Evolutionary conservation across 2,329 filamentous ascomycete species (phyloP).

Genomic region (Didymella glomerata): DNA sequence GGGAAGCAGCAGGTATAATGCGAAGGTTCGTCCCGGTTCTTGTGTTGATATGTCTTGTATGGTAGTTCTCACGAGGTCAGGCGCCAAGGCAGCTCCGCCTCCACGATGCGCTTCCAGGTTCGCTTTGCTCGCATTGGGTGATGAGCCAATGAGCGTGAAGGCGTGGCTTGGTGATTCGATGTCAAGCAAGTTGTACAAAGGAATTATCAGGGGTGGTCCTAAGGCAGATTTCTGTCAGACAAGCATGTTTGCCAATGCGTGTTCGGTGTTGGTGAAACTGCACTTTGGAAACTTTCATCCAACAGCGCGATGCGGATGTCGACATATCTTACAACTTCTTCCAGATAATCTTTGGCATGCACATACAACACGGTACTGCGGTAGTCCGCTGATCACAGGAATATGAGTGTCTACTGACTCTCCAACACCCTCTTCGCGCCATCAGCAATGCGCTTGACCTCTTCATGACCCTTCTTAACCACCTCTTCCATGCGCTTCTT

Average conservation of each 20-base stretch:
- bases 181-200: background rate
- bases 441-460: slow-evolving; percentile 60
- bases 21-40: too few relatives aligned
- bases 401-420: slow-evolving; percentile 31
- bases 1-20: too few relatives aligned
- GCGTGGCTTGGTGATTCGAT: background rate
- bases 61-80: slow-evolving; percentile 8
- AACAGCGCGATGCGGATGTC: background rate
- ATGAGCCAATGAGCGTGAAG: background rate
- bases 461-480: slow-evolving; percentile 57
- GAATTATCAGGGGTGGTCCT: background rate
- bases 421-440: slow-evolving; percentile 59
- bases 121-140: slow-evolving; percentile 29
- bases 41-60: too few relatives aligned
- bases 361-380: too few relatives aligned
- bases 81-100: slow-evolving; percentile 30
- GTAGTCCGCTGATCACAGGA: background rate
- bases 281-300: too few relatives aligned
- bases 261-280: too few relatives aligned
- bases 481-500: slow-evolving; percentile 60
- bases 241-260: too few relatives aligned
- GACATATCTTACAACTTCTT: background rate
- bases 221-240: background rate
- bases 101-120: slow-evolving; percentile 19
- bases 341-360: background rate